Evolutionary conservation across 768 basidiomycete genomes (phyloP).

Genomic region (Tubosaeta sp.): DNA sequence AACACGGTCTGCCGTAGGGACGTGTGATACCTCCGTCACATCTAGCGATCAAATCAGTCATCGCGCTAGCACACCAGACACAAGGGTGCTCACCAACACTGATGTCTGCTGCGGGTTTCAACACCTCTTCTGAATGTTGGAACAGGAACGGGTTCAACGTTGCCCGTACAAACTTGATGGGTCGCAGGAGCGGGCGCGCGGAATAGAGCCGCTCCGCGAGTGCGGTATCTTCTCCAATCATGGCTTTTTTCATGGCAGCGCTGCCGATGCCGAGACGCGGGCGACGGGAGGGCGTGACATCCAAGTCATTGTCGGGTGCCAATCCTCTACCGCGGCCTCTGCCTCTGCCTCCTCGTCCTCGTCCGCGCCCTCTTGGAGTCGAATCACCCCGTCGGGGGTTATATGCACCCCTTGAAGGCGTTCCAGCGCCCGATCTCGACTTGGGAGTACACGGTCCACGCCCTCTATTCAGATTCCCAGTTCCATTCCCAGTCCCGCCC

Average conservation of each 20-base stretch:
- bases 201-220: conserved; percentile 53
- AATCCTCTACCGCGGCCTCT: not conserved
- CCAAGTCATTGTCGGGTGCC: not conserved
- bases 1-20: conserved; percentile 70
- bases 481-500: not conserved
- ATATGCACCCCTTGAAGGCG: conserved; percentile 12
- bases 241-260: not conserved
- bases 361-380: conserved; percentile 15
- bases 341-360: conserved; percentile 6
- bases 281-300: not conserved
- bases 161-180: conserved; percentile 66
- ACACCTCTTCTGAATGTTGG: conserved; percentile 55
- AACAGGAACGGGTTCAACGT: conserved; percentile 48
- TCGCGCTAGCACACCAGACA: not conserved
- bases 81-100: conserved; percentile 39
- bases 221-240: conserved; percentile 36
- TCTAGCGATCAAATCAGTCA: conserved; percentile 6
- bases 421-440: conserved; percentile 11
- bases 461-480: conserved; percentile 1
- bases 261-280: conserved; percentile 2
- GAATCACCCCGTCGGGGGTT: conserved; percentile 8
- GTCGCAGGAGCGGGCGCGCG: conserved; percentile 60
- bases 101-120: conserved; percentile 50
- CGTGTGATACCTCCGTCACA: conserved; percentile 48
- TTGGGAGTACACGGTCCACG: conserved; percentile 3